phyloP scores from a whole-genome alignment of 495 filamentous ascomycete species.

The Hyaloscypha bicolor region DNA sequence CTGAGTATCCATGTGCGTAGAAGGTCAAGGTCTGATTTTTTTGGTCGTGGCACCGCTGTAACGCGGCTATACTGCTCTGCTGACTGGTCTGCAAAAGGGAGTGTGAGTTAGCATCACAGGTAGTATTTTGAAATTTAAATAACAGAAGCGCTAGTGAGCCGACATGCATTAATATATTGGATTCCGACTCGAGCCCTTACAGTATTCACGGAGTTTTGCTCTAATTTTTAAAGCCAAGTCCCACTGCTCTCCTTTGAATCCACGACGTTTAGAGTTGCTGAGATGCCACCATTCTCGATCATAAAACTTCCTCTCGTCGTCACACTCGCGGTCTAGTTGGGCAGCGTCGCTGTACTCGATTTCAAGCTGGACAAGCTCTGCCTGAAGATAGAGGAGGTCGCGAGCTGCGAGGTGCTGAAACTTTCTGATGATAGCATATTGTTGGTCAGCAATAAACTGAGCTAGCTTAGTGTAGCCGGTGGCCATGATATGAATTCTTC shows the following conservation, averaged over 20 bases:
- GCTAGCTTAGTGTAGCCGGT: conserved; percentile 22
- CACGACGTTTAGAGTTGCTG: conserved; percentile 10
- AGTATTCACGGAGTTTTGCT: conserved; percentile 18
- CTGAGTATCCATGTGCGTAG: conserved; percentile 1
- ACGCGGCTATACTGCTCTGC: conserved; percentile 5
- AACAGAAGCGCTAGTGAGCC: no score
- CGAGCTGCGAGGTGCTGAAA: conserved; percentile 2
- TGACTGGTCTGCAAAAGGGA: neutral
- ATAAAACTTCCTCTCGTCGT: conserved; percentile 10
- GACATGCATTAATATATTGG: neutral
- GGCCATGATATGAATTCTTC: no score
- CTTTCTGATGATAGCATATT: conserved; percentile 15
- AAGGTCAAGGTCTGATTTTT: conserved; percentile 10
- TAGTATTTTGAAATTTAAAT: no score
- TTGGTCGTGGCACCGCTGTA: neutral
- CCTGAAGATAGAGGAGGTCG: conserved; percentile 18
- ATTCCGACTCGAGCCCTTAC: neutral
- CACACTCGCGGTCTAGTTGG: neutral
- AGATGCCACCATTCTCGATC: conserved; percentile 7
- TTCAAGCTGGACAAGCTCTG: conserved; percentile 8
- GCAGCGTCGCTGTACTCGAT: neutral
- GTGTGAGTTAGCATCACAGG: no score
- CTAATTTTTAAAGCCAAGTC: conserved; percentile 10
- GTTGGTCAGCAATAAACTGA: conserved; percentile 1
- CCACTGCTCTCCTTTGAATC: conserved; percentile 8